Evolutionary conservation across 2,329 filamentous ascomycete genomes (phyloP).

Genomic region (Fusarium euwallaceae): DNA sequence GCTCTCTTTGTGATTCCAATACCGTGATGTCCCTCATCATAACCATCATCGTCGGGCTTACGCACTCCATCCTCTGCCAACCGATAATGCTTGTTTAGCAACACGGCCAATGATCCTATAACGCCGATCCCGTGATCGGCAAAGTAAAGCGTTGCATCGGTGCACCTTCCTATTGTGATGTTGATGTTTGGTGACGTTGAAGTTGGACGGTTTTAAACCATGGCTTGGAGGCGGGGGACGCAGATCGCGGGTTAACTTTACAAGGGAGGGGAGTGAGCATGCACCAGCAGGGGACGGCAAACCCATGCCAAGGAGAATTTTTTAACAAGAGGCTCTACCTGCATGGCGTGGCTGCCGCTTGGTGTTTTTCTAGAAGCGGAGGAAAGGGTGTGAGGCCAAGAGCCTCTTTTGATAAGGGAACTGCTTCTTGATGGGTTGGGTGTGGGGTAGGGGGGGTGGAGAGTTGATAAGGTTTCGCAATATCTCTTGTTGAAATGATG

Average conservation of each 20-base stretch:
- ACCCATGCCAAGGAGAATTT: neutral
- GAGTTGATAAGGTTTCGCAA: neutral
- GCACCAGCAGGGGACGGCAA: neutral
- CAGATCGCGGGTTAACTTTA: conserved; percentile 20
- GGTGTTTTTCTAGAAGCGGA: neutral
- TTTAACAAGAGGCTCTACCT: neutral
- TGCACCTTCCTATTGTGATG: conserved; percentile 18
- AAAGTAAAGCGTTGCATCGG: neutral
- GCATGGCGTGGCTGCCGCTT: neutral
- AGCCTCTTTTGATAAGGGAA: neutral
- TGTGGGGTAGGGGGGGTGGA: neutral
- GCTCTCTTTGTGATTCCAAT: neutral
- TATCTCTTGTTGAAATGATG: neutral
- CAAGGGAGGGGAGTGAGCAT: conserved; percentile 21
- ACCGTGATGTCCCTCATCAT: neutral
- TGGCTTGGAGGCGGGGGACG: conserved; percentile 23
- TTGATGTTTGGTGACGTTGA: conserved; percentile 8
- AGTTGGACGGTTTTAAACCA: conserved; percentile 11
- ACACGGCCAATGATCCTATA: conserved; percentile 15
- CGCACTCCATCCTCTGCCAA: conserved; percentile 8
- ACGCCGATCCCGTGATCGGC: conserved; percentile 39
- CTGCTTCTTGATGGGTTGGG: neutral
- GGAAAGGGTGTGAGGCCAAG: neutral
- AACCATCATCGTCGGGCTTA: neutral
- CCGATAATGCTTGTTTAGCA: conserved; percentile 7